Evolutionary conservation across 2,329 filamentous ascomycete genomes (phyloP), one percentile per base, ranked within the genome.

Genomic region (Penicillium sp.): DNA sequence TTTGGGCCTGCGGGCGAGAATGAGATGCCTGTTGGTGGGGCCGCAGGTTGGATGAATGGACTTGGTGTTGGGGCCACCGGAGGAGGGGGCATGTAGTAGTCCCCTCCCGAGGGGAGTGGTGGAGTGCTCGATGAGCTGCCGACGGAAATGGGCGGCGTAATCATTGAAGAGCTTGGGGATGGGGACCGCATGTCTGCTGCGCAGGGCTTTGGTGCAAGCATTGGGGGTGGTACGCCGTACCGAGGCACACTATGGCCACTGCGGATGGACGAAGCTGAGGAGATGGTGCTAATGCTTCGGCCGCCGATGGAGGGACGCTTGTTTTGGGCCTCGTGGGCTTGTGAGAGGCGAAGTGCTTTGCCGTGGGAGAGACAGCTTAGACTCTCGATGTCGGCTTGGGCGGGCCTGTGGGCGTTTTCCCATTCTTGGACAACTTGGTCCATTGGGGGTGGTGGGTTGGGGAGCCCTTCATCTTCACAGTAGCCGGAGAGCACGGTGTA

Each of bases 401-500:
- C 78, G 0, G 88, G 85, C 35, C 84, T 84, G 72, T 89, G 91
- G 61, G 83, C 83, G 2, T 78, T 77, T 55, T 89, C 85, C 88
- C 89, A 95, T 47, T 82, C 77, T 5, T 85, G 81, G 60, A 93
- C 82, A 6, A 95, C 87, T 55, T 90, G 85, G 28, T 89, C 86
- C 81, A 93, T 89, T 17, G 89, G 85, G 2, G 91, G 89, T 12
- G 91, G 84, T 1, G 91, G 89, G 50, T 89, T 89, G 0, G 89
- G 89, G 69, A 93, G 89, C 5, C 85, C 82, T 68, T 88, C 83
- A 33, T 89, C 85, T 67, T 88, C 83, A 68, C 89, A 92, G 76
- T 90, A 95, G 60, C 85, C 87, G 73, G 93, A 88, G 7, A 94
- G 80, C 4, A 88, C 83, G 0, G 91, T 95, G 77, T 95, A 95